Evolutionary conservation across 192 early-diverging fungal species (phyloP), one percentile per base, ranked within the genome.

Genomic region (Umbelopsis isabellina): DNA sequence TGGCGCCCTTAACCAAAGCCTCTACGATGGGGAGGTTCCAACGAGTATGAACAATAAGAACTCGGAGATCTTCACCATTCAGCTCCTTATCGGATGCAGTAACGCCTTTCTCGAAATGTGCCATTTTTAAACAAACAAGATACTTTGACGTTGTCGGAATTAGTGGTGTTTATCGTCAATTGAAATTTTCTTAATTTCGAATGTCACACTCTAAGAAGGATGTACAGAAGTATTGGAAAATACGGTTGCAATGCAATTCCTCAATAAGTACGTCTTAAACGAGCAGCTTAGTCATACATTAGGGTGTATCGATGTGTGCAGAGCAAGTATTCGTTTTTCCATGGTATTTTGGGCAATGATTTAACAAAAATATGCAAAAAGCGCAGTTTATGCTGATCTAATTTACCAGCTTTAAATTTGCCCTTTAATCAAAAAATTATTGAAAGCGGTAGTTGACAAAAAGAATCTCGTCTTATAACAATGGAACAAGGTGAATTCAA

Each of bases 1-100:
- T 73, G 15, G 92, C 85, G 12, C 93, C 94, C 9, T 84, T 61
- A 16, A 97, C 93, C 13, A 99, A 86, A 12, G 87, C 83, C 16
- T 94, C 85, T 22, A 99, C 96, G 25, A 99, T 89, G 51, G 85
- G 75, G 20, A 78, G 66, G 82, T 99, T 99, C 97, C 98, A 99
- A 58, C 96, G 92, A 16, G 97, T 94, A 76, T 94, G 96, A 47
- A 98, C 91, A 48, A 94, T 91, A 50, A 92, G 85, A 30, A 94
- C 76, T 66, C 87, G 87, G 35, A 93, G 84, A 8, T 41, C 48
- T 18, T 83, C 85, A 47, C 91, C 93, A 52, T 94, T 89, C 16
- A 91, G 80, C 64, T 71, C 69, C 25, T 75, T 71, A 15, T 66
- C 53, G 9, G 89, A 70, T 23, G 83, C 79, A 69, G 88, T 83